Base-by-base conservation (phyloP, 2,329 filamentous ascomycete species). In the Tolypocladium album region DNA sequence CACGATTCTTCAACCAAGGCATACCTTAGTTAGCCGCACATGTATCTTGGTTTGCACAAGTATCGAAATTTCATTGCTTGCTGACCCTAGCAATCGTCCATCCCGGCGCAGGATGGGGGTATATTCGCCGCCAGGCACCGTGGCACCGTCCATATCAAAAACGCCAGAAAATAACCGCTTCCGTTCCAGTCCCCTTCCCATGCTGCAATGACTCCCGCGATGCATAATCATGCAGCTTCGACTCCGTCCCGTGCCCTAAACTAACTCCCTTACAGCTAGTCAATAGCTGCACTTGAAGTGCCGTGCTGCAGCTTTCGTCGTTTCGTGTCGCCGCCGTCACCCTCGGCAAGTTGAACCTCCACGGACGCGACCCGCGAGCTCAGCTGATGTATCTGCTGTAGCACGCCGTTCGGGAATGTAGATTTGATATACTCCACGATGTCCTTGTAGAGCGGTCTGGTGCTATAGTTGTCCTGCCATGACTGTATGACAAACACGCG, bases 401-500 rank as follows among this genome's bases (percentile, higher is more conserved):
- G 27, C 13, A 65, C 31, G 8, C 68, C 62, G 1, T 57, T 60
- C 2, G 71, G 69, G 7, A 71, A 34, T 34, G 66, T 67, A 4
- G 59, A 61, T 47, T 71, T 69, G 36, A 80, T 68, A 15, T 76
- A 68, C 1, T 68, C 67, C 4, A 77, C 64, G 11, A 82, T 78
- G 1, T 68, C 69, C 7, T 72, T 69, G 17, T 74, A 76, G 34
- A 82, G 68, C 2, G 69, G 64, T 55, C 72, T 76, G 1, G 79
- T 78, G 24, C 67, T 73, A 9, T 86, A 67, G 63, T 80, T 82
- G 59, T 76, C 78, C 61, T 76, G 83, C 61, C 80, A 81, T 0
- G 61, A 59, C 64, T 81, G 76, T 9, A 86, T 64, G 0, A 72
- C 67, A 24, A 64, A 65, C 5, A 80, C 39, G 55, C 75, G 68